Conservation (phyloP, 768 basidiomycete species). For the Auriculariales sp. region DNA sequence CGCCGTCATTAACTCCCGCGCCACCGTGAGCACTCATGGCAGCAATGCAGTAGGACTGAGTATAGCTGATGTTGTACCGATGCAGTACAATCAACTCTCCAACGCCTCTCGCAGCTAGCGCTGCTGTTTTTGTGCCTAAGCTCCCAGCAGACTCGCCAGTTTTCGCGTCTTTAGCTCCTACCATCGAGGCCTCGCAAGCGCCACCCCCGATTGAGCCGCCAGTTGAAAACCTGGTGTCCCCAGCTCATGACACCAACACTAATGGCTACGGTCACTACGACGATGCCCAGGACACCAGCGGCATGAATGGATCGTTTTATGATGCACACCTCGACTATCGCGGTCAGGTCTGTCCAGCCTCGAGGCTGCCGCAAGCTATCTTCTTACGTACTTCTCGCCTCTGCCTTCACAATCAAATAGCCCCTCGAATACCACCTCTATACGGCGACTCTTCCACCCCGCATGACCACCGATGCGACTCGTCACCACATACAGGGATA, state of each 20-base stretch:
- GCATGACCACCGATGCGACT: conserved; percentile 25
- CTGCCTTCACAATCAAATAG: neutral
- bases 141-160: conserved; percentile 14
- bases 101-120: neutral
- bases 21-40: conserved; percentile 40
- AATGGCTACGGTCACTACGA: too few species aligned
- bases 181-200: neutral
- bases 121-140: conserved; percentile 71
- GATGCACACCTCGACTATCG: conserved; percentile 26
- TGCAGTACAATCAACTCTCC: too few species aligned
- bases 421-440: conserved; percentile 93
- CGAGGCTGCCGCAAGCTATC: conserved; percentile 22
- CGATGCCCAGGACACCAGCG: neutral
- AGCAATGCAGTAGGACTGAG: too few species aligned
- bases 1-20: conserved; percentile 1
- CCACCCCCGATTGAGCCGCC: neutral
- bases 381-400: conserved; percentile 1
- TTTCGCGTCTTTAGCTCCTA: conserved; percentile 12
- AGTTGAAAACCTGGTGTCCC: neutral
- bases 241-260: too few species aligned
- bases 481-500: conserved; percentile 30
- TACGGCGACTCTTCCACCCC: conserved; percentile 46
- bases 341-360: conserved; percentile 57
- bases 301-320: conserved; percentile 20
- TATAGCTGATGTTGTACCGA: too few species aligned